Evolutionary conservation across 257 asterid genomes (phyloP), one percentile per base, ranked within the genome.

Genomic region (Penstemon barbatus): DNA sequence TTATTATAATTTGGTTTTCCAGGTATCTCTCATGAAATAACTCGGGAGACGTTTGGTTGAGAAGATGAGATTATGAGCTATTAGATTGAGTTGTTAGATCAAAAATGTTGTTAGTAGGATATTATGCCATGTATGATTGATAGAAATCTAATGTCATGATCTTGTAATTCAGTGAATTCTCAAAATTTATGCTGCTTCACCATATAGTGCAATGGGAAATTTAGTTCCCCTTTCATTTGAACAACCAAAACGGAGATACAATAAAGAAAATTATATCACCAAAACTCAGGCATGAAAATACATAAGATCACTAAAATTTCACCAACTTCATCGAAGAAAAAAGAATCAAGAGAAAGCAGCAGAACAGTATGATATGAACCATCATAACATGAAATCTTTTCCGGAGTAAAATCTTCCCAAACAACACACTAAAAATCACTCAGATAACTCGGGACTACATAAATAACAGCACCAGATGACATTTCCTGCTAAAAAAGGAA

Each of bases 401-500:
- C 64, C 36, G 44, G 75, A 83, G 75, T 56, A 25, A 48, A 52
- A 39, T 61, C 63, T 65, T 68, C 82, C 81, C 85, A 67, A 3
- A 43, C 18, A 48, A 55, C 70, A 57, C 77, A 68, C 83, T 71
- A 39, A 73, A 45, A 65, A 67, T 72, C 79, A 64, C 58, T 62
- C 71, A 5, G 56, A 66, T 25, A 25, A 25, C 2, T 25, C 2
- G 33, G 33, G 33, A 25, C 33, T 25, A 25, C 33, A 25, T 25
- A 1, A 25, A 25, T 25, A 25, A 25, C 2, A 25, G 33, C 33
- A 25, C 83, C 37, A 79, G 57, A 61, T 70, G 78, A 61, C 68
- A 36, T 62, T 78, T 82, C 89, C 90, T 65, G 74, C 74, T 78
- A 81, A 89, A 83, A 85, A 70, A 41, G 85, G 83, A 77, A 55